phyloP scores from a whole-genome alignment of 139 green algal species.

The Nannochloris sp. region DNA sequence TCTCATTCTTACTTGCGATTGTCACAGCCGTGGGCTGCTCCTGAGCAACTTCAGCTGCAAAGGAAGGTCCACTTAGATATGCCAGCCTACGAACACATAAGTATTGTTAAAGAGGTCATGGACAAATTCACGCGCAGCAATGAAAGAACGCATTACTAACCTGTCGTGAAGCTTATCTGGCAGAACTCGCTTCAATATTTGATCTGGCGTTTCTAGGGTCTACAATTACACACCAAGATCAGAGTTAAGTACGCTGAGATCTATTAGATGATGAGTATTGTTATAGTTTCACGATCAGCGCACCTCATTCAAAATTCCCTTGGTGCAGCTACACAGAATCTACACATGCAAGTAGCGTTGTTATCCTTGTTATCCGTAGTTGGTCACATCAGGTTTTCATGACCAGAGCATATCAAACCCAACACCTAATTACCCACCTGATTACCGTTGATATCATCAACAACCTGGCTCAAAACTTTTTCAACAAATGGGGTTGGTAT shows the following conservation, averaged over 20 bases:
- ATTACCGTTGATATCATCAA: conserved; percentile 14
- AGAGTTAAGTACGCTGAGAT: neutral
- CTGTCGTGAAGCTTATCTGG: conserved; percentile 16
- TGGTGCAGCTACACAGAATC: conserved; percentile 24
- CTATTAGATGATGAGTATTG: too few species aligned
- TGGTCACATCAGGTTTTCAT: too few species aligned
- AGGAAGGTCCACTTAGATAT: conserved; percentile 51
- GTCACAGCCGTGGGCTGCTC: conserved; percentile 43
- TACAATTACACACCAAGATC: neutral
- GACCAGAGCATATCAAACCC: too few species aligned
- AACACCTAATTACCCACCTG: conserved; percentile 27
- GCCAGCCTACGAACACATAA: conserved; percentile 20
- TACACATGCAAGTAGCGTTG: neutral
- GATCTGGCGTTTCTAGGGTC: conserved; percentile 58
- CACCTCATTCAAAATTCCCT: conserved; percentile 15
- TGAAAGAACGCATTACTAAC: neutral
- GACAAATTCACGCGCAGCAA: too few species aligned
- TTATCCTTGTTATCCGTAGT: too few species aligned
- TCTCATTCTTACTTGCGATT: conserved; percentile 32
- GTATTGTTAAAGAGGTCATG: too few species aligned
- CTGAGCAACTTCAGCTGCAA: conserved; percentile 47
- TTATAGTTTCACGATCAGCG: neutral
- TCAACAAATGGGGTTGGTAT: conserved; percentile 72
- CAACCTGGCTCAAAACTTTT: conserved; percentile 30
- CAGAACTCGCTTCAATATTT: conserved; percentile 56